These are phyloP conservation scores for Escallonia herrerae DNA, from an alignment of 129 eudicot species.

Conservation along the genomic window DNA sequence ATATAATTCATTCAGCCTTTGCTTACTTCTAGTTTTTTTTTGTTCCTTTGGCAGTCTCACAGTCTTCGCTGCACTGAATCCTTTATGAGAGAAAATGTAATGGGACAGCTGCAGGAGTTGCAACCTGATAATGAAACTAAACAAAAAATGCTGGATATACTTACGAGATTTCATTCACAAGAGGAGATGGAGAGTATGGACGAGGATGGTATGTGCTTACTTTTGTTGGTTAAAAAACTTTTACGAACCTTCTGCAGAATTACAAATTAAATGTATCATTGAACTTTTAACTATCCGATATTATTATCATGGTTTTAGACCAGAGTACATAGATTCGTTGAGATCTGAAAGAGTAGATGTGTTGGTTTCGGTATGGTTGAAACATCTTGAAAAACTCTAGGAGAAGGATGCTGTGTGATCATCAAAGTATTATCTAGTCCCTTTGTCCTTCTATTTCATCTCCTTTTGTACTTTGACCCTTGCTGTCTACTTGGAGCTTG, in stretches of 20 bases:
- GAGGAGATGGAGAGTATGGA: slow-evolving; percentile 57
- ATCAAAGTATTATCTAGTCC: no score
- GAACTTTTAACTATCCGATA: no score
- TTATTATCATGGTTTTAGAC: background rate
- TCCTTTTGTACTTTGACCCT: no score
- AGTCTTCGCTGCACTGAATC: slow-evolving; percentile 89
- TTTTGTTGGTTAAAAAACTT: background rate
- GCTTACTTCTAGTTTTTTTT: background rate
- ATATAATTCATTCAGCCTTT: background rate
- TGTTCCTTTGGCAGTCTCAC: slow-evolving; percentile 58
- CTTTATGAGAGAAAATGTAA: slow-evolving; percentile 88
- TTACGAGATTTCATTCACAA: slow-evolving; percentile 70
- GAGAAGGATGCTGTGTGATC: no score
- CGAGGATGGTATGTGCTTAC: slow-evolving; percentile 46
- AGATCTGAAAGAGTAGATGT: no score
- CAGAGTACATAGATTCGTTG: no score
- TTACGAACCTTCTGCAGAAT: no score
- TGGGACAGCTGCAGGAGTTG: slow-evolving; percentile 63
- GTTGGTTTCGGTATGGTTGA: no score
- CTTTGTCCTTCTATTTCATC: no score
- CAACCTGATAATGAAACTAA: slow-evolving; percentile 60
- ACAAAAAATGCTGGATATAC: slow-evolving; percentile 70
- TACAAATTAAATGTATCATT: no score
- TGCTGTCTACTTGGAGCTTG: no score
- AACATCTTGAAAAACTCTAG: no score